Base-by-base conservation (phyloP, 495 filamentous ascomycete species). In the Podospora anserina region DNA sequence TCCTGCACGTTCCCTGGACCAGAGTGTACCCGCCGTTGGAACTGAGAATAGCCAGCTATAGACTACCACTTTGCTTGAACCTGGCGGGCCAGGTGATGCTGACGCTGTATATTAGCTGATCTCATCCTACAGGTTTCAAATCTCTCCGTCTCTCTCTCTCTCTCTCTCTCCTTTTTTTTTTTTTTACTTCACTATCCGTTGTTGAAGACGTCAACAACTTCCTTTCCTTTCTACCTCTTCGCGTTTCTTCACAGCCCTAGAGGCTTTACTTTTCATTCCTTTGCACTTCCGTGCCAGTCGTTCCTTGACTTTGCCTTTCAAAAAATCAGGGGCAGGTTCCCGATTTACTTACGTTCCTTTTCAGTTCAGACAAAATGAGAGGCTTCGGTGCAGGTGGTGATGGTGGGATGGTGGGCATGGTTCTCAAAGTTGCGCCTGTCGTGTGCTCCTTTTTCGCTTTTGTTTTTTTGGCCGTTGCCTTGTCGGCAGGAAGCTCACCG, bases 401-500 rank as follows among this genome's bases (percentile, higher is more conserved):
- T 16, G 68, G 67, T 11, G 28, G 58, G 2, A 4, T 61, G 32
- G 54, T 27, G n/a, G 66, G 54, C 26, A 64, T 75, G 66, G 7
- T 70, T 69, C 58, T 76, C 70, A 64, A 69, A 65, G 5, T 74
- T 66, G 30, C 74, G 69, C 57, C 76, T 66, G 60, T 73, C 64
- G 32, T 59, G 26, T 74, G 82, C 65, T 83, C 83, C 16, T 82
- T 88, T 54, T 82, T 83, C 11, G 85, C 87, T 18, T 88, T 92
- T 70, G 81, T 92, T 49, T 81, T 93, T 57, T 82, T 84, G 26
- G 81, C 91, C 68, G 79, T 92, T 49, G 89, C 87, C 66, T 82
- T 93, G 63, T 90, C 92, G 71, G 88, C 90, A 4, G 91, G 90
- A 23, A 78, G 82, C 15, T 84, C 85, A 72, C 82, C 76, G 68